Conservation (phyloP, 805 yeast genomes). For the Metschnikowia borealis region DNA sequence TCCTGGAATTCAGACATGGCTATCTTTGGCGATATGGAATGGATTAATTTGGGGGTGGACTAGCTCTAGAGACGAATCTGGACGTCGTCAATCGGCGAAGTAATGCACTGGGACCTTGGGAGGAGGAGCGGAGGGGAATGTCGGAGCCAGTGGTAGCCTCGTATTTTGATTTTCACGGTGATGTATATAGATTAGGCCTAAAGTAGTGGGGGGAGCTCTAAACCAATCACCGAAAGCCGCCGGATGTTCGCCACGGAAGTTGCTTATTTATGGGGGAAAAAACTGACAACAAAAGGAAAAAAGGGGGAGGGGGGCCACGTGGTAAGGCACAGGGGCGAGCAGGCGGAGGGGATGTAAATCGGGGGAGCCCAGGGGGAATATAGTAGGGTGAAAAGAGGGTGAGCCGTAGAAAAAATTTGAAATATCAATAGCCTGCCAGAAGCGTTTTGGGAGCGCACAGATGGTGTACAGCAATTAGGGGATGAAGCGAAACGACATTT, state of each 20-base stretch:
- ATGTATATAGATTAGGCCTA: background rate
- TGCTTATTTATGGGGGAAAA: constrained; percentile 7
- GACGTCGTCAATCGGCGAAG: background rate
- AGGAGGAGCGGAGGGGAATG: too few species aligned
- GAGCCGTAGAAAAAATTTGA: constrained; percentile 12
- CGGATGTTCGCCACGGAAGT: constrained; percentile 7
- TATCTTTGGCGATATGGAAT: constrained; percentile 8
- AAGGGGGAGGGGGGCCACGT: constrained; percentile 1
- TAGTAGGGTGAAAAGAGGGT: constrained; percentile 9
- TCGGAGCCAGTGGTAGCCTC: background rate
- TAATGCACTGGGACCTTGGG: background rate
- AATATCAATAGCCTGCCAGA: constrained; percentile 6
- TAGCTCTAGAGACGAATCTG: constrained; percentile 1
- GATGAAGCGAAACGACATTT: constrained; percentile 19
- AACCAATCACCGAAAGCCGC: constrained; percentile 6
- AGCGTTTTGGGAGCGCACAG: constrained; percentile 16
- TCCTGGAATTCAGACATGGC: constrained; percentile 47
- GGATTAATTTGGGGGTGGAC: background rate
- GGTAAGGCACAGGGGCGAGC: constrained; percentile 3
- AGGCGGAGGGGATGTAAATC: constrained; percentile 1
- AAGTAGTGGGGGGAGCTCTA: background rate
- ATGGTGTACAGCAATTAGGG: constrained; percentile 20
- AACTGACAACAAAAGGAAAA: constrained; percentile 5
- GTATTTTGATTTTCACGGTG: background rate
- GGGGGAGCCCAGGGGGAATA: constrained; percentile 7